These are phyloP conservation scores for Tetrastigma voinierianum DNA, from an alignment of 164 flowering plant species.

Conservation along the genomic window DNA sequence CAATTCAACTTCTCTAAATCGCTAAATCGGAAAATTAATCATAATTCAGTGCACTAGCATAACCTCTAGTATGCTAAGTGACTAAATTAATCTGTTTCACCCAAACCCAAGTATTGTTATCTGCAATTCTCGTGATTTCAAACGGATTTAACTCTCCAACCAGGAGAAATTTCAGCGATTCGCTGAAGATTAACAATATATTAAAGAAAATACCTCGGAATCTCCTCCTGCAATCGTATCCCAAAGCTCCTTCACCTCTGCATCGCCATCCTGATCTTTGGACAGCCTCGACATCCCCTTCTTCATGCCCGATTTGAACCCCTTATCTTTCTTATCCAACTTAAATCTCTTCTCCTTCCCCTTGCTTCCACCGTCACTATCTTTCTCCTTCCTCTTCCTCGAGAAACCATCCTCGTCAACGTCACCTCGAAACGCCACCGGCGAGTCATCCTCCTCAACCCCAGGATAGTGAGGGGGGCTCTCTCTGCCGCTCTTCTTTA, in stretches of 20 bases:
- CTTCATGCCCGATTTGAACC: conserved; percentile 23
- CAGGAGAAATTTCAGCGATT: not conserved
- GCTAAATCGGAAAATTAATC: too few species aligned
- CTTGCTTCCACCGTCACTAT: conserved; percentile 6
- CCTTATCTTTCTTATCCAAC: conserved; percentile 25
- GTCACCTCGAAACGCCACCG: not conserved
- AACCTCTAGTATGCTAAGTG: too few species aligned
- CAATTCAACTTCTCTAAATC: too few species aligned
- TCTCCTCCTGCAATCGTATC: conserved; percentile 80
- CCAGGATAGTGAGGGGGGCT: conserved; percentile 24
- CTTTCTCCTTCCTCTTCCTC: conserved; percentile 14
- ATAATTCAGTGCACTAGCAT: too few species aligned
- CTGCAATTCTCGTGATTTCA: not conserved
- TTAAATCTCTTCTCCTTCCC: conserved; percentile 37
- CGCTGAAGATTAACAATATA: not conserved
- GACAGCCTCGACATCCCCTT: conserved; percentile 25
- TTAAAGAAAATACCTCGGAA: conserved; percentile 57
- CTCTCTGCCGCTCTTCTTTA: conserved; percentile 50
- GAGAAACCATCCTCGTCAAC: conserved; percentile 19
- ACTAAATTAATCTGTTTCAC: too few species aligned
- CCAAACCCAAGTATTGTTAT: too few species aligned
- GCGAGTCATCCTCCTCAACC: conserved; percentile 26
- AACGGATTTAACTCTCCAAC: not conserved
- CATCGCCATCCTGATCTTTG: conserved; percentile 50
- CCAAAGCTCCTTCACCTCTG: conserved; percentile 89